A percentile compares a stretch with the other conserved stretches of the same genome.
Evolutionary conservation across 495 filamentous ascomycete genomes (phyloP).

Genomic region (Rhypophila decipiens): DNA sequence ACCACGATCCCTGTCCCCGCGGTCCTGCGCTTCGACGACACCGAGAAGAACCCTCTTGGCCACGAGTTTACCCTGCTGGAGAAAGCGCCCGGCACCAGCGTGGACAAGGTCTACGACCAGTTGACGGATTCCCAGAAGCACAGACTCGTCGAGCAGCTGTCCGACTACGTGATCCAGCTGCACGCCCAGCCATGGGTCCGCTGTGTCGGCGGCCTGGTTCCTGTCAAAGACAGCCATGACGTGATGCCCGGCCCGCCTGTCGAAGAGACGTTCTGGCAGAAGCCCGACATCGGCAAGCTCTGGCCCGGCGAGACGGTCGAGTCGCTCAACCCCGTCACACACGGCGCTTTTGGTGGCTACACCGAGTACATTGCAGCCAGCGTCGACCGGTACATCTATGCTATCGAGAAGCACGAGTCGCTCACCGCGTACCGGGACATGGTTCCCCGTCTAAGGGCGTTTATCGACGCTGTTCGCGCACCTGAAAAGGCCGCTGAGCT

Average conservation of each 20-base stretch:
- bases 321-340: constrained; percentile 13
- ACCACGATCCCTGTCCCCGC: constrained; percentile 24
- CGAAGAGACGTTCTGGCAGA: constrained; percentile 30
- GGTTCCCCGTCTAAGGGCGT: constrained; percentile 17
- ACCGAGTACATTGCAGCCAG: constrained; percentile 15
- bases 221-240: not conserved
- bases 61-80: constrained; percentile 29
- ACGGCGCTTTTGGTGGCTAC: constrained; percentile 15
- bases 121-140: constrained; percentile 11
- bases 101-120: constrained; percentile 21
- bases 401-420: constrained; percentile 17
- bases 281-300: constrained; percentile 16
- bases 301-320: constrained; percentile 21
- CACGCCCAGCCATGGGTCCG: constrained; percentile 17
- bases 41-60: constrained; percentile 20
- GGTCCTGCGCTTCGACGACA: constrained; percentile 22
- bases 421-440: constrained; percentile 18
- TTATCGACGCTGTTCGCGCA: constrained; percentile 5
- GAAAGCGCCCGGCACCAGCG: constrained; percentile 16
- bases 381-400: constrained; percentile 14
- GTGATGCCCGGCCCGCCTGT: constrained; percentile 12
- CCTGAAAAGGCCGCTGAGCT: constrained; percentile 8
- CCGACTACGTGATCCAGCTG: constrained; percentile 22
- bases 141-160: constrained; percentile 22
- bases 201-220: constrained; percentile 16